phyloP scores from a whole-genome alignment of 1,284 basidiomycete species.

The Sanghuangporus weigelae region DNA sequence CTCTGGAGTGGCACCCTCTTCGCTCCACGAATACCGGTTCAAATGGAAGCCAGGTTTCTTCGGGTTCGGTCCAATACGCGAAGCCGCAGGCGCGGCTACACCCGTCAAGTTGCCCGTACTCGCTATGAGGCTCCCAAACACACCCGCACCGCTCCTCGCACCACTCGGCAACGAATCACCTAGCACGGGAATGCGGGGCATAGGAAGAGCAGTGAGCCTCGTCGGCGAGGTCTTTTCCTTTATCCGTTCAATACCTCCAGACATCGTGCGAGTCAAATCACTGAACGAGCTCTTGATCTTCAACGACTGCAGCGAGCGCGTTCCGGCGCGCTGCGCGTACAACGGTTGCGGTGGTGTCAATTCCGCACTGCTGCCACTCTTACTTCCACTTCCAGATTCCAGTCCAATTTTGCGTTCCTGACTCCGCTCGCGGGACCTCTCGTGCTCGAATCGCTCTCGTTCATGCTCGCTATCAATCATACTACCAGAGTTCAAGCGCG shows the following conservation, averaged over 20 bases:
- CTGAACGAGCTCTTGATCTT: background rate
- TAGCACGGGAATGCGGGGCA: slow-evolving; percentile 14
- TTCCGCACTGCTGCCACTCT: background rate
- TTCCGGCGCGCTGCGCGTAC: background rate
- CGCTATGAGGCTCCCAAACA: slow-evolving; percentile 70
- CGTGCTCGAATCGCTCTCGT: background rate
- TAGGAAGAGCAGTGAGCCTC: slow-evolving; percentile 17
- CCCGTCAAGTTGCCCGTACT: slow-evolving; percentile 63
- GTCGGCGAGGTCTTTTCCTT: background rate
- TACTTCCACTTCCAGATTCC: background rate
- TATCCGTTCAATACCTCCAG: slow-evolving; percentile 1
- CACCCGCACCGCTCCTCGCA: slow-evolving; percentile 55
- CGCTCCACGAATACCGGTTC: slow-evolving; percentile 32
- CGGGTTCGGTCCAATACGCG: slow-evolving; percentile 59
- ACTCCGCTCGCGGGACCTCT: background rate
- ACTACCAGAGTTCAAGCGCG: background rate
- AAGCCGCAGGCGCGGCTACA: slow-evolving; percentile 49
- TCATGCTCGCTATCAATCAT: background rate
- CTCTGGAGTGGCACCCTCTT: slow-evolving; percentile 12
- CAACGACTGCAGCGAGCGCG: background rate
- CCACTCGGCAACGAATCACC: slow-evolving; percentile 36
- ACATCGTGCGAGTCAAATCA: background rate
- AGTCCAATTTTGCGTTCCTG: background rate
- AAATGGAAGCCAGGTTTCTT: slow-evolving; percentile 65
- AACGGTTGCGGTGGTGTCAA: slow-evolving; percentile 4